Percentiles rank a stretch among this genome's conserved stretches.
Conservation (phyloP, 176 grass and related monocot genomes). For the Carex scoparia region DNA sequence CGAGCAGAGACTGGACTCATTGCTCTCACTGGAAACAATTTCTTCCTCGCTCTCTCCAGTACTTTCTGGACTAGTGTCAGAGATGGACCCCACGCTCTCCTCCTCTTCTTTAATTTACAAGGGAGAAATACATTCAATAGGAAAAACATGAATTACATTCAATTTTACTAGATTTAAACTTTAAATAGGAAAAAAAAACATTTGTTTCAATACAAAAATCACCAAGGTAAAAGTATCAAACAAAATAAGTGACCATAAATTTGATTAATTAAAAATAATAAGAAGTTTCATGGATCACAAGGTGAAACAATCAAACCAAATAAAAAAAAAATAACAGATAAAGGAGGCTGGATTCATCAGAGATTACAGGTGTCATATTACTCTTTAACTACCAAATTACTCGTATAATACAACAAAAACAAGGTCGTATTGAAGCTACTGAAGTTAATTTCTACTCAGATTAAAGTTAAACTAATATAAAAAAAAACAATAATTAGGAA, state of each 20-base stretch:
- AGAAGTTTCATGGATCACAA: neutral
- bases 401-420: neutral
- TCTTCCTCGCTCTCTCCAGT: slow-evolving; percentile 51
- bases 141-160: neutral
- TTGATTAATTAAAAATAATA: neutral
- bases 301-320: neutral
- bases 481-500: neutral
- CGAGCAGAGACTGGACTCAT: slow-evolving; percentile 18
- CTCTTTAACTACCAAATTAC: neutral
- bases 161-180: neutral
- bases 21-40: slow-evolving; percentile 56
- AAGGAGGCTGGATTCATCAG: neutral
- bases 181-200: neutral
- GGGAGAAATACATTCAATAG: neutral
- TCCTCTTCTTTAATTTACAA: slow-evolving; percentile 23
- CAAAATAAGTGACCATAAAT: neutral
- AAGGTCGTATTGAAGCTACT: neutral
- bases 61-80: slow-evolving; percentile 48
- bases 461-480: neutral
- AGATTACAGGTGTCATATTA: too few species aligned
- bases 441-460: neutral
- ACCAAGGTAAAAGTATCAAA: too few species aligned
- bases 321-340: neutral
- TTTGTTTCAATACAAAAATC: too few species aligned
- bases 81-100: slow-evolving; percentile 67